Conservation (phyloP, 768 basidiomycete genomes). For the Trametes cubensis region DNA sequence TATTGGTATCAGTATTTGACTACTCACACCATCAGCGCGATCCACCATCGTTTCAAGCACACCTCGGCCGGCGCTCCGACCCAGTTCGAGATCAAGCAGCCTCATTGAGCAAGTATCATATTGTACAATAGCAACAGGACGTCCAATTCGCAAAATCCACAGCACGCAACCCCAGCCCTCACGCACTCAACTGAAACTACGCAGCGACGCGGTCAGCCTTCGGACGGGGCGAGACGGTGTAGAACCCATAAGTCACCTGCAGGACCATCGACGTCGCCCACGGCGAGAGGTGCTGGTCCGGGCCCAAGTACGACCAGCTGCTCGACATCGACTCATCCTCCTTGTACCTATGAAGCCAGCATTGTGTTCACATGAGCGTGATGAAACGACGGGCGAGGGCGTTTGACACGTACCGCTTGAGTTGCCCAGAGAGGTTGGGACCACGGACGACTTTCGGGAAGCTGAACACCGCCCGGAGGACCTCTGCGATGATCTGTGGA, state of each 20-base stretch:
- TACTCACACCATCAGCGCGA: too few species aligned
- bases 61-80: too few species aligned
- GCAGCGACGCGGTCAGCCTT: constrained; percentile 4
- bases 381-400: too few species aligned
- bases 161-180: not conserved
- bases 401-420: constrained; percentile 49
- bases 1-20: too few species aligned
- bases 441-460: constrained; percentile 63
- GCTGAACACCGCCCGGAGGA: constrained; percentile 65
- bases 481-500: constrained; percentile 55
- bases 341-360: constrained; percentile 44
- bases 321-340: constrained; percentile 49
- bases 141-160: too few species aligned
- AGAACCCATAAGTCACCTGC: constrained; percentile 42
- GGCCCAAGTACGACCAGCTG: constrained; percentile 55
- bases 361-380: not conserved
- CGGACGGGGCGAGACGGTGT: constrained; percentile 8
- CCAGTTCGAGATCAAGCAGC: too few species aligned
- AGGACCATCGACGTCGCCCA: constrained; percentile 73
- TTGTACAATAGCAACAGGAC: too few species aligned
- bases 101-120: too few species aligned
- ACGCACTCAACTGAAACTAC: constrained; percentile 10
- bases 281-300: constrained; percentile 52
- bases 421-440: constrained; percentile 65
- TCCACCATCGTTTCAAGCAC: too few species aligned